These are phyloP conservation scores for Protomyces macrosporus DNA, from an alignment of 1,139 yeast genomes.

Conservation along the genomic window DNA sequence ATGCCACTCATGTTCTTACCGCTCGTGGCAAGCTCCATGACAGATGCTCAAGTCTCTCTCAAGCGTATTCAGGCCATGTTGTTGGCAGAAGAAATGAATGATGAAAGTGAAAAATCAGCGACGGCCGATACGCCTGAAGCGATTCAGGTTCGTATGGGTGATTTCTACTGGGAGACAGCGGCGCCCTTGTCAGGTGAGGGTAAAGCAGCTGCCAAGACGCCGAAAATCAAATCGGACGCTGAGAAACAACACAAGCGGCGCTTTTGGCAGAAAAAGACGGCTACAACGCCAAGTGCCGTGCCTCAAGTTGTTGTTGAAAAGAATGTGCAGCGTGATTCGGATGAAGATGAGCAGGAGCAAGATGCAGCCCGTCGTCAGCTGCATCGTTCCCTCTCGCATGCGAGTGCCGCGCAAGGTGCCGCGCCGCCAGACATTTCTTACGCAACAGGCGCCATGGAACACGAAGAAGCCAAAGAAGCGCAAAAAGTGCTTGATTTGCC, in stretches of 20 bases:
- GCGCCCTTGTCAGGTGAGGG: conserved; percentile 1
- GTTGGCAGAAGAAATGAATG: conserved; percentile 41
- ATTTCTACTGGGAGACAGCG: conserved; percentile 59
- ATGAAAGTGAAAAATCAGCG: conserved; percentile 36
- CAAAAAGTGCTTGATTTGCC: background rate
- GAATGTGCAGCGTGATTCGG: conserved; percentile 30
- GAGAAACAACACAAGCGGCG: conserved; percentile 19
- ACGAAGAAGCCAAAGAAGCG: background rate
- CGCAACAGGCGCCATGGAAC: background rate
- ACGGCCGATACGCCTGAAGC: conserved; percentile 43
- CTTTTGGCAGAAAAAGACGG: background rate
- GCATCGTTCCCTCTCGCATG: background rate
- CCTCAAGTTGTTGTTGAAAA: conserved; percentile 12
- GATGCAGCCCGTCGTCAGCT: background rate
- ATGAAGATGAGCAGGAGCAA: conserved; percentile 35
- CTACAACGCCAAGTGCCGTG: background rate
- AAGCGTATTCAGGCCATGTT: conserved; percentile 55
- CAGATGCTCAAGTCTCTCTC: conserved; percentile 65
- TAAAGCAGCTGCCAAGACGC: conserved; percentile 32
- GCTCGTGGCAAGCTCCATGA: conserved; percentile 51
- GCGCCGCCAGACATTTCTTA: background rate
- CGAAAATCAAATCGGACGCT: conserved; percentile 35
- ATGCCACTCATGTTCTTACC: conserved; percentile 69
- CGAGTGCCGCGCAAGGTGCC: background rate
- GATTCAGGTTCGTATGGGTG: conserved; percentile 49